phyloP scores from a whole-genome alignment of 1,139 yeast species.

The Geotrichum siamense region DNA sequence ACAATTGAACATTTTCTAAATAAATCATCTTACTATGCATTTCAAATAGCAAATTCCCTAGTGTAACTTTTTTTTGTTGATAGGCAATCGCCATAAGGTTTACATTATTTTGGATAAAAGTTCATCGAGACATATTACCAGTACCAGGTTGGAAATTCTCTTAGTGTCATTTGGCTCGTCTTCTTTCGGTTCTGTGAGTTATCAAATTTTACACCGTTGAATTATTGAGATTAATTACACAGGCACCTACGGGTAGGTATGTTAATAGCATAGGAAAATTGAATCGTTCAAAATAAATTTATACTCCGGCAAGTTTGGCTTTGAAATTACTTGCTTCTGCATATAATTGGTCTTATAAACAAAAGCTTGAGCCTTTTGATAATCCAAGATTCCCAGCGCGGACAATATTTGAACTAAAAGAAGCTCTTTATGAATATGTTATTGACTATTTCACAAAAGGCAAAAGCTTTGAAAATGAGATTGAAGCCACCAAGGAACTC shows the following conservation, averaged over 20 bases:
- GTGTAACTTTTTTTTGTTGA: conserved; percentile 26
- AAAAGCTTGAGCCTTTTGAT: conserved; percentile 48
- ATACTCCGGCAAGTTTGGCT: conserved; percentile 77
- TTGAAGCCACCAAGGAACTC: conserved; percentile 68
- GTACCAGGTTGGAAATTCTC: conserved; percentile 23
- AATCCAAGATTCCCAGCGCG: conserved; percentile 75
- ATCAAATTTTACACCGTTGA: conserved; percentile 50
- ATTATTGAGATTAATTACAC: conserved; percentile 69
- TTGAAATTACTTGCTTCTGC: conserved; percentile 72
- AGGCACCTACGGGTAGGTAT: conserved; percentile 71
- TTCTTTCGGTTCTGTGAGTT: conserved; percentile 46
- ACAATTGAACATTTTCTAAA: conserved; percentile 39
- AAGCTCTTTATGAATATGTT: conserved; percentile 60
- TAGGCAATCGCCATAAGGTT: conserved; percentile 28
- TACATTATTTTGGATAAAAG: conserved; percentile 28
- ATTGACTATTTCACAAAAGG: conserved; percentile 69
- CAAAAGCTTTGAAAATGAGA: conserved; percentile 66
- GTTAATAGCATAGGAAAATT: conserved; percentile 68
- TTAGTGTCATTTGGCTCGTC: conserved; percentile 25
- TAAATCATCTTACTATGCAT: conserved; percentile 30
- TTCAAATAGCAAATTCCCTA: conserved; percentile 28
- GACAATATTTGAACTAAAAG: conserved; percentile 75
- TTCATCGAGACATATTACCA: conserved; percentile 22
- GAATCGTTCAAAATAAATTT: conserved; percentile 53
- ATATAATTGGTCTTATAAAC: conserved; percentile 65